Base-by-base conservation (phyloP, 1,284 basidiomycete species). In the Trichosporon sp. region DNA sequence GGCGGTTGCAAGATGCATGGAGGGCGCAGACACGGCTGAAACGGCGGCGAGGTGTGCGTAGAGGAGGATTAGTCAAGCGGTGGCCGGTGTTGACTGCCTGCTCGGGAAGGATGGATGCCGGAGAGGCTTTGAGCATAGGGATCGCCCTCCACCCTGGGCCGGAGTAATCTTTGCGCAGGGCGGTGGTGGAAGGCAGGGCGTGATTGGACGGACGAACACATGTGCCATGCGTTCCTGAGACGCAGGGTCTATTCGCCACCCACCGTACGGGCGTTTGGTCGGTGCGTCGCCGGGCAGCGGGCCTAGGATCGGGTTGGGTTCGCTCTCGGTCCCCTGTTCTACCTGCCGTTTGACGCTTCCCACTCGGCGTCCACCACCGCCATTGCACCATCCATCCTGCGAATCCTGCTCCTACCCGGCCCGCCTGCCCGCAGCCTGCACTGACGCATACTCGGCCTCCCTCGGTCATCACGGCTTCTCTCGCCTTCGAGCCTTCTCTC, bases 281-380 rank as follows among this genome's bases (percentile, higher is more conserved):
- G 40, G 40, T 43, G 40, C 12, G 40, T 43, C 40, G 40, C 40
- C 40, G 40, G 40, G 40, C 37, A 38, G 37, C 10, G 37, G 37
- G 7, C 5, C 37, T 7, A 38, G 10, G 11, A 26, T 26, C 26
- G 26, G 26, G 26, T 26, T 26, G 26, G 26, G 26, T 26, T 26
- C 26, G 43, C 43, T 12, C 43, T 46, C 16, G 10, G 43, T 46
- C 43, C 43, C 43, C 14, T 46, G 48, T 7, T n/a, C 6, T 51
- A n/a, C n/a, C 48, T 51, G n/a, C n/a, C 48, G 48, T 8, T 19
- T 51, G 4, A 19, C 26, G 56, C 56, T 61, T 61, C 56, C 56
- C 56, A 61, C 56, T 61, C 56, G 31, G 56, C 26, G 56, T 61
- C 56, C 56, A 61, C 56, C 56, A 35, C 26, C 40, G 14, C 40